A percentile compares a stretch with the other conserved stretches of the same genome.
Conservation (phyloP, 2,329 filamentous ascomycete genomes). For the Pyrenophora tritici-repentis region DNA sequence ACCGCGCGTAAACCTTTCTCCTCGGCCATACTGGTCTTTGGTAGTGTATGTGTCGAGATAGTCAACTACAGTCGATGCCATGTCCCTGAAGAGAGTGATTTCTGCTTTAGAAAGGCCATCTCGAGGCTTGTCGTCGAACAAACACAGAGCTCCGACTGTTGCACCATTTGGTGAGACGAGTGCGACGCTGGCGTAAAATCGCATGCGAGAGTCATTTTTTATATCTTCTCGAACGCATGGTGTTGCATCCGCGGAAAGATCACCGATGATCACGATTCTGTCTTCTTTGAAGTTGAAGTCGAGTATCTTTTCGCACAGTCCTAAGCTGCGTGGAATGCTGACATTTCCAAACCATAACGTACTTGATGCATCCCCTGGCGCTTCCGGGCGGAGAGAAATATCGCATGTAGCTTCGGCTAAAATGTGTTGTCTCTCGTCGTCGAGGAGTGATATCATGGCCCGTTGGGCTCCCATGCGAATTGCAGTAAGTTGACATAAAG, state of each 20-base stretch:
- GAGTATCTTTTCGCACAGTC: slow-evolving; percentile 32
- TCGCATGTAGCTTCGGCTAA: slow-evolving; percentile 46
- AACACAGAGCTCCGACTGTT: slow-evolving; percentile 30
- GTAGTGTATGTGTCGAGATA: slow-evolving; percentile 36
- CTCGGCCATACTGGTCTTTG: slow-evolving; percentile 30
- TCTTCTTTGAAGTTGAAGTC: neutral
- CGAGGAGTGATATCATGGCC: slow-evolving; percentile 46
- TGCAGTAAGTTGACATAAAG: slow-evolving; percentile 44
- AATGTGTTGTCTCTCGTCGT: slow-evolving; percentile 42
- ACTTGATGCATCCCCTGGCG: slow-evolving; percentile 8
- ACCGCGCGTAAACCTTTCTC: slow-evolving; percentile 39
- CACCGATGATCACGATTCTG: slow-evolving; percentile 16
- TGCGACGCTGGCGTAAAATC: slow-evolving; percentile 39
- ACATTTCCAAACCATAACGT: slow-evolving; percentile 38
- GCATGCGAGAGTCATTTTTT: slow-evolving; percentile 5
- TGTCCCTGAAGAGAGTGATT: slow-evolving; percentile 23
- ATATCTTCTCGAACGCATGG: neutral
- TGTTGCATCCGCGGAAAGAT: slow-evolving; percentile 3
- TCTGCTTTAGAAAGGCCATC: slow-evolving; percentile 21
- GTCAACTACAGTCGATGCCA: slow-evolving; percentile 31
- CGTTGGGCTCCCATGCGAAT: slow-evolving; percentile 41
- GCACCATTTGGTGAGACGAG: slow-evolving; percentile 29
- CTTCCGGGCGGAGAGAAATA: slow-evolving; percentile 26
- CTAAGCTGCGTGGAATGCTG: slow-evolving; percentile 34
- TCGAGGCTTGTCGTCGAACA: slow-evolving; percentile 31